Base-by-base conservation (phyloP, 1,284 basidiomycete species). In the Fereydounia khargensis region DNA sequence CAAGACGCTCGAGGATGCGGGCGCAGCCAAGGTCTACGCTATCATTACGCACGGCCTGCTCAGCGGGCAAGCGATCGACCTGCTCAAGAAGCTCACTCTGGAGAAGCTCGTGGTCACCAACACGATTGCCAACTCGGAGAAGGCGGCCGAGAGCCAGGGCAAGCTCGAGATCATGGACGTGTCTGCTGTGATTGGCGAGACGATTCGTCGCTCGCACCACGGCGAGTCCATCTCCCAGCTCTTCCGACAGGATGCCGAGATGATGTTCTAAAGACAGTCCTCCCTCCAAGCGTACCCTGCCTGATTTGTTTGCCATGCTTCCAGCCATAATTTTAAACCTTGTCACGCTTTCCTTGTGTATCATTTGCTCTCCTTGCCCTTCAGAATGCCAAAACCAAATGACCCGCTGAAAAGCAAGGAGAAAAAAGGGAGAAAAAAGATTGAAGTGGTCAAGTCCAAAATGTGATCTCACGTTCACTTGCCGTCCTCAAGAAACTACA, bases 181-280 rank as follows among this genome's bases (percentile, higher is more conserved):
- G 61, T 87, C 86, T 53, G 85, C 89, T 1, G 88, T 89, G 33
- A 87, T 98, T 47, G 89, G 92, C 9, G 94, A 98, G 80, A 91
- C 88, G 70, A 96, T 98, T 60, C 86, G 95, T 36, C 81, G 94
- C 63, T 95, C 91, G 17, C 94, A 98, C 78, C 97, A 98, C 65
- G 94, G 94, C 58, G 88, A 95, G 80, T 78, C 67, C 20, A 77
- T 79, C 47, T 77, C 71, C 14, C 62, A 72, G 30, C 63, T 76
- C 39, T 76, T 76, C 37, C 51, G 62, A 13, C 72, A 74, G 35
- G 71, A 73, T 35, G 68, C 68, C 14, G 68, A 64, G 43, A 56
- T 68, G 44, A 65, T 71, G 59, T 69, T 73, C 38, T 73, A 47
- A 43, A n/a, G n/a, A n/a, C n/a, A n/a, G n/a, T n/a, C n/a, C n/a